A percentile compares a stretch with the other conserved stretches of the same genome.
Conservation (phyloP, 2,329 filamentous ascomycete genomes). For the Septoria petroselini region DNA sequence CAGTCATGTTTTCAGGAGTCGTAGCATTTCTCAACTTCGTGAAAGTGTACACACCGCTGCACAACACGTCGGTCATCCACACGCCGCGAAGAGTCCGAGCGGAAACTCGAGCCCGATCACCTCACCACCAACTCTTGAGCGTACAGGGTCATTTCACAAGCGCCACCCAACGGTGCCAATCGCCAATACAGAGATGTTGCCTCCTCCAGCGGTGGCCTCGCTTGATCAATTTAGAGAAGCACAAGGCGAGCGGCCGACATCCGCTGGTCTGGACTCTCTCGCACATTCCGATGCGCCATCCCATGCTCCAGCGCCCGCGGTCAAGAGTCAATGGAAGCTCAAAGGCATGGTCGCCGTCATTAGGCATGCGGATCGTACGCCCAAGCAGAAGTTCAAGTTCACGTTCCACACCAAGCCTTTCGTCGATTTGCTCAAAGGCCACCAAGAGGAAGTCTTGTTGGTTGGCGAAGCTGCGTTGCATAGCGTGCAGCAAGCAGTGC, state of each 20-base stretch:
- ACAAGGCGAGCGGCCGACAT: slow-evolving; percentile 17
- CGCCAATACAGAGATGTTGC: slow-evolving; percentile 30
- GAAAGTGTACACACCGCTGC: slow-evolving; percentile 38
- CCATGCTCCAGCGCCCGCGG: slow-evolving; percentile 51
- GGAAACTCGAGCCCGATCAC: slow-evolving; percentile 42
- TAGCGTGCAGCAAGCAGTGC: slow-evolving; percentile 86
- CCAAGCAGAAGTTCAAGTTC: slow-evolving; percentile 99
- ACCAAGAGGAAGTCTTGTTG: slow-evolving; percentile 92
- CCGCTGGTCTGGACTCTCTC: slow-evolving; percentile 22
- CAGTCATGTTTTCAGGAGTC: slow-evolving; percentile 61
- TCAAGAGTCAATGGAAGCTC: slow-evolving; percentile 94
- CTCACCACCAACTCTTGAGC: slow-evolving; percentile 45
- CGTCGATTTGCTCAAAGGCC: slow-evolving; percentile 87
- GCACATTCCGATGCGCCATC: slow-evolving; percentile 25
- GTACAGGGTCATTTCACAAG: slow-evolving; percentile 16
- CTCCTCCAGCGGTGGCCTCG: slow-evolving; percentile 32
- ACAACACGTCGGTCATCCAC: slow-evolving; percentile 27
- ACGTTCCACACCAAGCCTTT: slow-evolving; percentile 97
- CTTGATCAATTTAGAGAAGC: slow-evolving; percentile 15
- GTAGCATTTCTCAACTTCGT: slow-evolving; percentile 60
- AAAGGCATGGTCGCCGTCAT: slow-evolving; percentile 98
- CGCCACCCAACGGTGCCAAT: slow-evolving; percentile 24
- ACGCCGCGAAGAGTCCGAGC: slow-evolving; percentile 27
- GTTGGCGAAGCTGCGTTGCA: slow-evolving; percentile 86
- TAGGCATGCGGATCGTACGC: slow-evolving; percentile 91